phyloP scores from a whole-genome alignment of 805 yeast species.

The Pichia thaimueangensis region DNA sequence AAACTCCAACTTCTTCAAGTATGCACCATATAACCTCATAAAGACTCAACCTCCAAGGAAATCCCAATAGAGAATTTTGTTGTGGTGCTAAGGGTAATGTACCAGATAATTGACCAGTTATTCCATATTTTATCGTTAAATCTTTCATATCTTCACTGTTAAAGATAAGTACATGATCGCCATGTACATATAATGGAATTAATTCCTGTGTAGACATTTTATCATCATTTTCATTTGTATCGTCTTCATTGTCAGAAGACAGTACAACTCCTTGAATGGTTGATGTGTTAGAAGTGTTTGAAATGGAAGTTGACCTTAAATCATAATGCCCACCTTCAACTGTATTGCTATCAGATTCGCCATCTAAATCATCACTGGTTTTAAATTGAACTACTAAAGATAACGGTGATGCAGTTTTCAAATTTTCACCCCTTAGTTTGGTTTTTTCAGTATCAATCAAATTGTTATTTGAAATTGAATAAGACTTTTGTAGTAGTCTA shows the following conservation, averaged over 20 bases:
- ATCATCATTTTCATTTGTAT: background rate
- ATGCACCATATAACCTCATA: slow-evolving; percentile 73
- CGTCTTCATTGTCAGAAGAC: background rate
- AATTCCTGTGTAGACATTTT: background rate
- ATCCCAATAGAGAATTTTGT: slow-evolving; percentile 79
- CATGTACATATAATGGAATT: slow-evolving; percentile 10
- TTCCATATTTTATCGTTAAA: slow-evolving; percentile 50
- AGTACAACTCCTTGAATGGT: background rate
- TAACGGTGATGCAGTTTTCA: background rate
- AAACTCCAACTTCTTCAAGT: slow-evolving; percentile 17
- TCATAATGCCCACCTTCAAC: too few relatives aligned
- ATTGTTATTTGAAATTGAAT: slow-evolving; percentile 4
- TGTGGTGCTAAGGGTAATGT: slow-evolving; percentile 89
- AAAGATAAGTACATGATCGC: slow-evolving; percentile 40
- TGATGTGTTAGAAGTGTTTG: background rate
- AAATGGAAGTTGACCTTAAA: background rate
- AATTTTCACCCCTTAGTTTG: too few relatives aligned
- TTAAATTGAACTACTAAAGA: background rate
- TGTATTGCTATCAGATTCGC: too few relatives aligned
- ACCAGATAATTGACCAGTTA: slow-evolving; percentile 76
- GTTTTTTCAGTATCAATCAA: background rate
- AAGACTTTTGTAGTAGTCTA: slow-evolving; percentile 1
- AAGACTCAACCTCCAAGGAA: slow-evolving; percentile 66
- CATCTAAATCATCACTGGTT: background rate
- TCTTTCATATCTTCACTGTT: slow-evolving; percentile 44